These are phyloP conservation scores for Phytophthora ohioensis DNA, from an alignment of 352 stramenopile genomes.

Conservation along the genomic window DNA sequence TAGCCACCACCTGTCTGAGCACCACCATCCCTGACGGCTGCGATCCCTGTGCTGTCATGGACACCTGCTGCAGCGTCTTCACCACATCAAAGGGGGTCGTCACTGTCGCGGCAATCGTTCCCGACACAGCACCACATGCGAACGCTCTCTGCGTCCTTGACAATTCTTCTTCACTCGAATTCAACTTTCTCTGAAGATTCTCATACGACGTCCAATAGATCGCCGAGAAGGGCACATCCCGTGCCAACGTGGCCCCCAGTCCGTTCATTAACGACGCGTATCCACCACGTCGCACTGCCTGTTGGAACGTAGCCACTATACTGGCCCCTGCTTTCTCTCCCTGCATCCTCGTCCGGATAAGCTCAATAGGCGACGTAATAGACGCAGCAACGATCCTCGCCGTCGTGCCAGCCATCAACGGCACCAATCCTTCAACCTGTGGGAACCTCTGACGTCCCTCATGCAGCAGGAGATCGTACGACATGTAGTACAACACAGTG, in stretches of 20 bases:
- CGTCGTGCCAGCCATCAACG: conserved; percentile 71
- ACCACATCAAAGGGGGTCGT: conserved; percentile 97
- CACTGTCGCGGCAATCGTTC: conserved; percentile 87
- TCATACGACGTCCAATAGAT: conserved; percentile 97
- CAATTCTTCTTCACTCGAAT: conserved; percentile 26
- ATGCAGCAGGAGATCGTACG: conserved; percentile 91
- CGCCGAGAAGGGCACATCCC: conserved; percentile 95
- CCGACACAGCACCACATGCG: conserved; percentile 83
- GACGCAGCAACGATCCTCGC: conserved; percentile 80
- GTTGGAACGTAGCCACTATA: conserved; percentile 58
- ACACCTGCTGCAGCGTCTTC: conserved; percentile 93
- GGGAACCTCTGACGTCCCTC: conserved; percentile 51
- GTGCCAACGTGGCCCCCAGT: conserved; percentile 90
- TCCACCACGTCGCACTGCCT: conserved; percentile 73
- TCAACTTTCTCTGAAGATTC: conserved; percentile 55
- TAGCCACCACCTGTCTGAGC: conserved; percentile 61
- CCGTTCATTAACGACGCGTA: conserved; percentile 87
- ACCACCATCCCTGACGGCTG: conserved; percentile 48
- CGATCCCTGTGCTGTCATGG: conserved; percentile 46
- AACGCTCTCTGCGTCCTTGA: conserved; percentile 83
- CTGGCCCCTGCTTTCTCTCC: conserved; percentile 36
- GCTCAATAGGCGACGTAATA: conserved; percentile 88
- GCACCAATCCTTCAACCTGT: conserved; percentile 50
- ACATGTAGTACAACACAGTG: conserved; percentile 96
- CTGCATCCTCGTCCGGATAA: conserved; percentile 91